A percentile compares a stretch with the other conserved stretches of the same genome.
These are phyloP conservation scores for Penicillium chermesinum DNA, from an alignment of 495 filamentous ascomycete genomes.

Conservation along the genomic window DNA sequence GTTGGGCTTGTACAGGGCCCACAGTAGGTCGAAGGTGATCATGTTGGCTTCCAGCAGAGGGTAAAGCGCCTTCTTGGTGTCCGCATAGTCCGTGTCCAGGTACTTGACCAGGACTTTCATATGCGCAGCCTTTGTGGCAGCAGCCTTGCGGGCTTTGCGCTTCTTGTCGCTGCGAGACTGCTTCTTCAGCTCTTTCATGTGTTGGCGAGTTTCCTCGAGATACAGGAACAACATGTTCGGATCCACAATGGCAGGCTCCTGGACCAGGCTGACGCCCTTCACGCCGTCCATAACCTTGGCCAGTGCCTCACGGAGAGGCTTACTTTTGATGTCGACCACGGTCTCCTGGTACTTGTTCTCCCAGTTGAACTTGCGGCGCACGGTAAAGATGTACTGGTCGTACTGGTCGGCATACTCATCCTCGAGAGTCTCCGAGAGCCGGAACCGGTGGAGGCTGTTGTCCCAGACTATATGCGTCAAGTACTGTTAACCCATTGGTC, in stretches of 20 bases:
- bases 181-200: constrained; percentile 62
- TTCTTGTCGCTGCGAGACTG: constrained; percentile 58
- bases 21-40: constrained; percentile 86
- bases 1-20: constrained; percentile 90
- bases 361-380: constrained; percentile 80
- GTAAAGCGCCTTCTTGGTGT: constrained; percentile 75
- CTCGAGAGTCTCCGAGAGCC: constrained; percentile 74
- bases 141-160: constrained; percentile 58
- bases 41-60: constrained; percentile 77
- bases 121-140: constrained; percentile 52
- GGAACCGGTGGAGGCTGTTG: constrained; percentile 74
- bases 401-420: constrained; percentile 68
- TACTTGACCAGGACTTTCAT: constrained; percentile 76
- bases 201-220: constrained; percentile 66
- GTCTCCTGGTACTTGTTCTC: constrained; percentile 80
- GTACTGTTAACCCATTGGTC: not conserved
- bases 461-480: constrained; percentile 55
- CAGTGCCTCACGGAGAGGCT: constrained; percentile 66
- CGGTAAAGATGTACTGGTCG: constrained; percentile 81
- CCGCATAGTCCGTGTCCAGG: constrained; percentile 74
- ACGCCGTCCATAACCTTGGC: constrained; percentile 73
- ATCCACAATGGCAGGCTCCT: constrained; percentile 73
- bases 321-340: constrained; percentile 82
- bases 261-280: constrained; percentile 74
- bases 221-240: constrained; percentile 89